Conservation (phyloP, 2,329 filamentous ascomycete genomes). For the Botrytis fragariae region DNA sequence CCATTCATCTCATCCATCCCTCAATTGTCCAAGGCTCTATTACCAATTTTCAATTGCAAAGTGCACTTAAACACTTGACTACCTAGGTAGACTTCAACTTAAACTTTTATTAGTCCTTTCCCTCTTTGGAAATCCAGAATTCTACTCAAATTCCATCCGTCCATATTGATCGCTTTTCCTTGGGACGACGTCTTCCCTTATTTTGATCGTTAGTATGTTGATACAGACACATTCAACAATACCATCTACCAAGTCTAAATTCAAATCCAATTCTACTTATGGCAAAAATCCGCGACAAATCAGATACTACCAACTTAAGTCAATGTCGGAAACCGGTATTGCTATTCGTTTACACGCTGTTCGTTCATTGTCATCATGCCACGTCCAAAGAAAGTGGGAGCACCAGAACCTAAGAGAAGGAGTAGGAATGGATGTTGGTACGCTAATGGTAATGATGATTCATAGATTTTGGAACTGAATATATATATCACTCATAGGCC, state of each 20-base stretch:
- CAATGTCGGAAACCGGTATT: constrained; percentile 3
- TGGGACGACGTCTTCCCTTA: neutral
- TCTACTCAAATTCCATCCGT: neutral
- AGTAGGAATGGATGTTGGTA: constrained; percentile 69
- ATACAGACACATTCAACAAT: neutral
- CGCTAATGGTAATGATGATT: constrained; percentile 30
- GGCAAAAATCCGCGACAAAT: neutral
- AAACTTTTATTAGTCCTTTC: neutral
- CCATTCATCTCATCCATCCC: neutral
- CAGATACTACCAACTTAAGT: neutral
- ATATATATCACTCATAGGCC: constrained; percentile 52
- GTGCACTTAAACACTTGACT: neutral
- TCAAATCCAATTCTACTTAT: neutral
- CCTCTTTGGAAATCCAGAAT: neutral
- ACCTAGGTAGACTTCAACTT: neutral
- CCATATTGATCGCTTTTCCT: neutral
- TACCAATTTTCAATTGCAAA: neutral
- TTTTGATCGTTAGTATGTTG: neutral
- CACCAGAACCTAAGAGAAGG: constrained; percentile 62
- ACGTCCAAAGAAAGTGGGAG: constrained; percentile 62
- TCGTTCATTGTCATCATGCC: constrained; percentile 50
- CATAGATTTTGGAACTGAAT: constrained; percentile 18
- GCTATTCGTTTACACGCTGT: neutral
- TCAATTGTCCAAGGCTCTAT: neutral
- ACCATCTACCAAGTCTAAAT: constrained; percentile 1